Evolutionary conservation across 768 basidiomycete species (phyloP).

Genomic region (Macrolepiota dolichaula): DNA sequence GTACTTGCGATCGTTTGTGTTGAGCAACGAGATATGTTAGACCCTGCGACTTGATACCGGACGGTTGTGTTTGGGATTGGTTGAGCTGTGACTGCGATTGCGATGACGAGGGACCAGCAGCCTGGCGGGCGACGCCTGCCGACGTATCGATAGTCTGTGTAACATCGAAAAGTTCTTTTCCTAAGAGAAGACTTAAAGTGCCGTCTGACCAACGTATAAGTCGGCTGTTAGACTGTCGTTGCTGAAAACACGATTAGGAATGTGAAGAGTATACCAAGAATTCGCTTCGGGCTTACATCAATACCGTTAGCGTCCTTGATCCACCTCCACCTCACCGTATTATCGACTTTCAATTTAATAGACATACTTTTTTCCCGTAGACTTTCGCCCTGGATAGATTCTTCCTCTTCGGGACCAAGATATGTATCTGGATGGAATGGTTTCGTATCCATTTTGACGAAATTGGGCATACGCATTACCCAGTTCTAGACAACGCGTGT

Average conservation of each 20-base stretch:
- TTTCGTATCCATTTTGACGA: constrained; percentile 83
- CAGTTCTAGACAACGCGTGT: constrained; percentile 57
- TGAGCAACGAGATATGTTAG: constrained; percentile 89
- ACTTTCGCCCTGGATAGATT: constrained; percentile 51
- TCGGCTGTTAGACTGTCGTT: constrained; percentile 84
- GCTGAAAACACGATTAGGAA: constrained; percentile 37
- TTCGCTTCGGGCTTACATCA: constrained; percentile 54
- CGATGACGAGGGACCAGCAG: constrained; percentile 41
- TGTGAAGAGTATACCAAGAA: constrained; percentile 1
- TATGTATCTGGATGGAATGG: constrained; percentile 90
- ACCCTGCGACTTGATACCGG: constrained; percentile 56
- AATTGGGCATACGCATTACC: constrained; percentile 93
- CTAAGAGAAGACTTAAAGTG: constrained; percentile 82
- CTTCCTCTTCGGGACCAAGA: constrained; percentile 76
- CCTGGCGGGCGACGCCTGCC: constrained; percentile 57
- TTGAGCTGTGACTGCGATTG: constrained; percentile 39
- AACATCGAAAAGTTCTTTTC: constrained; percentile 93
- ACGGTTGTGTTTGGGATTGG: constrained; percentile 31
- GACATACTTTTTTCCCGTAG: constrained; percentile 78
- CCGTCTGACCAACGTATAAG: constrained; percentile 97
- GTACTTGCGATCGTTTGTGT: constrained; percentile 78
- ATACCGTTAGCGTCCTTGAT: constrained; percentile 67
- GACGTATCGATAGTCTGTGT: constrained; percentile 76
- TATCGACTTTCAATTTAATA: constrained; percentile 87
- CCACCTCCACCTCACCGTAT: constrained; percentile 97